Evolutionary conservation across 108 stramenopile species (phyloP), one percentile per base, ranked within the genome.

Genomic region (Fragilariopsis cylindrus): DNA sequence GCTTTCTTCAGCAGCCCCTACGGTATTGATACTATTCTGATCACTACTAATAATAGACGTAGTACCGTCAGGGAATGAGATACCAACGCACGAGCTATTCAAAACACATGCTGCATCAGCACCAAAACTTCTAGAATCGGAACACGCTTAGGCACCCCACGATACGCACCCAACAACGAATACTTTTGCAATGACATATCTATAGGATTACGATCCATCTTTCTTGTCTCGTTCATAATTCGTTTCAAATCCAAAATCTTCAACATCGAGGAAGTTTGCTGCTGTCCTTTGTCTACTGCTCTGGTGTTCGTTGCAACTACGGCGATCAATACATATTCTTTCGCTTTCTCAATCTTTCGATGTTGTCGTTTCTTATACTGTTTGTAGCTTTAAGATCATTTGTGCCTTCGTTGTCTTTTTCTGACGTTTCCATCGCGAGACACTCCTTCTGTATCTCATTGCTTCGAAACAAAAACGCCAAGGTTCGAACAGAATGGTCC

Each of bases 41-140:
- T 30, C 30, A 5, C 63, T 56, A 3, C 66, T 62, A 12, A 79
- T 2, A 47, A 79, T 52, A 1, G 67, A 67, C 12, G 73, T 56
- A 18, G 67, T 73, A 12, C 78, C 78, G 46, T 73, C 62, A 47
- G 78, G 43, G 3, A 79, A 62, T 42, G 72, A 18, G 12, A 79
- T 39, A 3, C 72, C 72, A 11, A 30, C 19, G 16, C 15, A 13
- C 62, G 40, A 40, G 39, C 7, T 30, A 41, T n/a, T 9, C 15
- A 79, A 47, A 40, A 47, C 8, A n/a, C 68, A 58, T 3, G 54
- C 45, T 2, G 39, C 30, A 62, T 79, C 60, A 16, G 78, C 45
- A 2, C 78, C 72, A 3, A 21, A 30, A 53, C 78, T 73, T 71
- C 64, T 50, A 79, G 7, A 18, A 69, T 40, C 5, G 46, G 48